phyloP scores from a whole-genome alignment of 2,329 filamentous ascomycete genomes.

The Venturia carpophila region DNA sequence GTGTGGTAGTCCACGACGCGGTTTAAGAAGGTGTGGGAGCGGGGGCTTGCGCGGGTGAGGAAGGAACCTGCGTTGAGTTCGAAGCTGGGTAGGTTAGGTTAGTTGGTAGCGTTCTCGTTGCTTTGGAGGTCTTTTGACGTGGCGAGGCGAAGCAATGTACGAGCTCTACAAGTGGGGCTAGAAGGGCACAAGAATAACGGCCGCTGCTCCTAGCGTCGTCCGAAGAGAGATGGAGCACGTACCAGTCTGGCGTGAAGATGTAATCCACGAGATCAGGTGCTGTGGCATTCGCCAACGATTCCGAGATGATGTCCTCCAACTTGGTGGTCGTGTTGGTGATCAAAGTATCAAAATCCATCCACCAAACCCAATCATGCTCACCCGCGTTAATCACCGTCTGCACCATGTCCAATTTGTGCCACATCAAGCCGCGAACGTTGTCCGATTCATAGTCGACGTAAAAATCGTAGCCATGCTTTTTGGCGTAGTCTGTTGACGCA shows the following conservation, averaged over 20 bases:
- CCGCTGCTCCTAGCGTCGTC: background rate
- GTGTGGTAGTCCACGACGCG: constrained; percentile 25
- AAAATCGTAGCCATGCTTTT: constrained; percentile 35
- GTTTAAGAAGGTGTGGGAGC: constrained; percentile 31
- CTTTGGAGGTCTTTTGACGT: background rate
- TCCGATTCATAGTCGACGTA: constrained; percentile 34
- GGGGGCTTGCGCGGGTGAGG: constrained; percentile 25
- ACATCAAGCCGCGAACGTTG: constrained; percentile 27
- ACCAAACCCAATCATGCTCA: constrained; percentile 38
- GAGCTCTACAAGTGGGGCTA: background rate
- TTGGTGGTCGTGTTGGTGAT: constrained; percentile 34
- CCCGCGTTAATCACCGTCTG: constrained; percentile 29
- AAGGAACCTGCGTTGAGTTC: constrained; percentile 34
- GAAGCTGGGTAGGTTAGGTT: constrained; percentile 17
- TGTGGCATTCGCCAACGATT: constrained; percentile 27
- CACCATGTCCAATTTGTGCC: constrained; percentile 35
- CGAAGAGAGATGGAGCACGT: background rate
- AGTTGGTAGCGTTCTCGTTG: background rate
- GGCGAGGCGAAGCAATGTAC: background rate
- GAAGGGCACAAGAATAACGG: background rate
- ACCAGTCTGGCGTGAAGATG: constrained; percentile 34
- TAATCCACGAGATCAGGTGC: constrained; percentile 31
- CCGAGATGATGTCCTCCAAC: constrained; percentile 31
- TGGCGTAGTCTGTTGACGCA: constrained; percentile 30
- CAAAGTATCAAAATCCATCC: constrained; percentile 36